Conservation (phyloP, 164 flowering plant species). For the Tetrastigma voinierianum region DNA sequence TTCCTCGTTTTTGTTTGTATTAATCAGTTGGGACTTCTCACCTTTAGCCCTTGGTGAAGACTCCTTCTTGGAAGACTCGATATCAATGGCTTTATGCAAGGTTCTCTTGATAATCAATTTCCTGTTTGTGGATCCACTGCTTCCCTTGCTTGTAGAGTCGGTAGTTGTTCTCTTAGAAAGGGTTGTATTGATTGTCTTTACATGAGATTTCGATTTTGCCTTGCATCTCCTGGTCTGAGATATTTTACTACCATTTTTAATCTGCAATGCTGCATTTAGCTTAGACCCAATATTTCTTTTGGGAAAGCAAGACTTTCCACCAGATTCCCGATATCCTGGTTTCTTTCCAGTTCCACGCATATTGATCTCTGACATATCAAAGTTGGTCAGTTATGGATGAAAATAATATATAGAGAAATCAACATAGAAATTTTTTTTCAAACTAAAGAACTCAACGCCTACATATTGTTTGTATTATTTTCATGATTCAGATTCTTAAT, state of each 20-base stretch:
- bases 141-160: slow-evolving; percentile 18
- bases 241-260: slow-evolving; percentile 21
- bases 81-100: slow-evolving; percentile 20
- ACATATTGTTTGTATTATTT: too few species aligned
- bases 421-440: too few species aligned
- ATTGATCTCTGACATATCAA: slow-evolving; percentile 10
- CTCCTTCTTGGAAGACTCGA: slow-evolving; percentile 31
- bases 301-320: slow-evolving; percentile 20
- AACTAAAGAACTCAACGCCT: too few species aligned
- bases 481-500: too few species aligned
- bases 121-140: slow-evolving; percentile 13
- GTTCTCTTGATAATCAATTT: slow-evolving; percentile 19
- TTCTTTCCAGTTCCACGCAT: slow-evolving; percentile 32
- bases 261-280: slow-evolving; percentile 23
- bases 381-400: not conserved
- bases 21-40: slow-evolving; percentile 16
- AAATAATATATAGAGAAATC: too few species aligned
- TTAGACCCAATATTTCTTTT: slow-evolving; percentile 27
- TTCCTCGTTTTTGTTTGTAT: slow-evolving; percentile 22
- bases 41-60: slow-evolving; percentile 19
- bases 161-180: slow-evolving; percentile 26
- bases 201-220: slow-evolving; percentile 31
- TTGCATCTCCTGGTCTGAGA: slow-evolving; percentile 28
- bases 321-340: slow-evolving; percentile 10
- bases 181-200: slow-evolving; percentile 22